Evolutionary conservation across 2,329 filamentous ascomycete genomes (phyloP), one percentile per base, ranked within the genome.

Genomic region (Fusarium austroafricanum): DNA sequence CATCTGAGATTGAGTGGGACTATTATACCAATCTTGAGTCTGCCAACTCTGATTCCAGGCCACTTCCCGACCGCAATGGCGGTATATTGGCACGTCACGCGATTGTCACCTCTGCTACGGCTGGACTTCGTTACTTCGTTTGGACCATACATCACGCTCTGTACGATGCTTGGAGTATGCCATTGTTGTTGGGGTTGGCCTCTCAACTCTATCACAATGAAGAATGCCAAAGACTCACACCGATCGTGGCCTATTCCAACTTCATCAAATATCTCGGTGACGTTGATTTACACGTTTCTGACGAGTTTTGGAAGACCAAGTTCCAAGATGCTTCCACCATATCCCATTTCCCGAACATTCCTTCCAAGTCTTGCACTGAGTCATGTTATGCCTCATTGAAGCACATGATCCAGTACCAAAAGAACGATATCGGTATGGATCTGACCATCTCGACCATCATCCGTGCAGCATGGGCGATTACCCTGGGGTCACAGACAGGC

Each of bases 121-220:
- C 46, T 20, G 50, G 18, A 0, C 10, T 47, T 10, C 37, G 21
- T 3, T 66, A 68, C 33, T 72, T 72, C 18, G 47, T 70, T 0
- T 73, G 71, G 71, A 45, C 59, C 1, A 23, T 69, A 1, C 70
- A 72, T 28, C 70, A 72, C 40, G 65, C 70, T 4, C 37, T 72
- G 1, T 72, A 72, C 8, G 70, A 72, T 37, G 70, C 70, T 5
- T 72, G 70, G 70, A 71, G 70, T 21, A 72, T 72, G 69, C 55
- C 69, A 0, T 45, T 55, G 14, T 17, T 72, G 1, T 45, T 72
- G 2, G 61, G 57, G 8, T 14, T 70, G 7, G 61, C 68, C 1
- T 58, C 46, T 0, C 39, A 64, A 5, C 49, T 50, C 4, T 72
- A 72, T 23, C 21, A 23, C 21, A 23, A 23, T 23, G 21, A 23